phyloP scores from a whole-genome alignment of 2,329 filamentous ascomycete genomes.

The Epichloe uncinata region DNA sequence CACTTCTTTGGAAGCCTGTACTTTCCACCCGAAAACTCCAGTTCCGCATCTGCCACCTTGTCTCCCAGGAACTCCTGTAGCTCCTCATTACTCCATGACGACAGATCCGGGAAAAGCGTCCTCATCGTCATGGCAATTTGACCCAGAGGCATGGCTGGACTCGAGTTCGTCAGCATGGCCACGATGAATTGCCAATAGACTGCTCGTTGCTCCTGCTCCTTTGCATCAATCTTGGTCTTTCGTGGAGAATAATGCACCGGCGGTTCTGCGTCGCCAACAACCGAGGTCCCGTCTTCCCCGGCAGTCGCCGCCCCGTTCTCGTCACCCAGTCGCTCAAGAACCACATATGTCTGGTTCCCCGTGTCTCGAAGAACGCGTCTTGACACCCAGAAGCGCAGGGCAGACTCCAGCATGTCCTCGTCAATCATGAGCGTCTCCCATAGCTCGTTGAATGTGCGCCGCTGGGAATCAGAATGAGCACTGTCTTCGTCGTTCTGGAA shows the following conservation, averaged over 20 bases:
- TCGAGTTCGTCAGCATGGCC: conserved; percentile 89
- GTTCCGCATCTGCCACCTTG: conserved; percentile 58
- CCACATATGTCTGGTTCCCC: conserved; percentile 42
- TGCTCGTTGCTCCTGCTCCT: conserved; percentile 44
- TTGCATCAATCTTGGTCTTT: conserved; percentile 46
- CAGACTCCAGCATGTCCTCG: conserved; percentile 53
- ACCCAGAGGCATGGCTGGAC: conserved; percentile 60
- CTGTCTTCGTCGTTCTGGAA: conserved; percentile 44
- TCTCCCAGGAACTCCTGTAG: conserved; percentile 64
- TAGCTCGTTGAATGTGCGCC: conserved; percentile 38
- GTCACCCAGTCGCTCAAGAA: conserved; percentile 51
- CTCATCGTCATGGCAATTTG: conserved; percentile 92
- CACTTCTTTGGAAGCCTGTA: conserved; percentile 53
- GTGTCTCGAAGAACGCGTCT: conserved; percentile 51
- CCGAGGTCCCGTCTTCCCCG: conserved; percentile 18
- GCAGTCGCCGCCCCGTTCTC: conserved; percentile 14
- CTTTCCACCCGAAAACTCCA: conserved; percentile 58
- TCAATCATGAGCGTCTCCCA: conserved; percentile 55
- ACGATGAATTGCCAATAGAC: conserved; percentile 89
- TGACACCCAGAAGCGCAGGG: conserved; percentile 58
- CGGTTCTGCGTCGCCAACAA: conserved; percentile 12
- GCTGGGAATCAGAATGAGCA: conserved; percentile 21
- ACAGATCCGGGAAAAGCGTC: conserved; percentile 78
- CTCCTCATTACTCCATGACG: conserved; percentile 82
- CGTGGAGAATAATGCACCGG: conserved; percentile 28